Conservation (phyloP, 768 basidiomycete genomes). For the Lentinula boryana region DNA sequence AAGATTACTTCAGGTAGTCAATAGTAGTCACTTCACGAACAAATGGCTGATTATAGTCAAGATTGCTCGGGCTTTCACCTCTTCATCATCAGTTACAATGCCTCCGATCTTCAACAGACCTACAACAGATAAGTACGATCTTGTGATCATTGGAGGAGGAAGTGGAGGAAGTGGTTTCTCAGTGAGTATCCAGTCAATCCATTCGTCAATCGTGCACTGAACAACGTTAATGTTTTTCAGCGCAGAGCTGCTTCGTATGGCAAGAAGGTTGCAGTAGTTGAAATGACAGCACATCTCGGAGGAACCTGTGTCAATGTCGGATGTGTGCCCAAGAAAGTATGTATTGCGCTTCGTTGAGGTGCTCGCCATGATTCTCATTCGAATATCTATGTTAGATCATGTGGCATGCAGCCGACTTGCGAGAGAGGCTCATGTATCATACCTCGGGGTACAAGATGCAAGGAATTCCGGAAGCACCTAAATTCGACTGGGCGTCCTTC, state of each 20-base stretch:
- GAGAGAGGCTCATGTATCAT: constrained; percentile 78
- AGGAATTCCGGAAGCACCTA: constrained; percentile 41
- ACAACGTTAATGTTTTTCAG: constrained; percentile 31
- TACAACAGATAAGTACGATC: constrained; percentile 66
- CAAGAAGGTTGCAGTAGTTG: constrained; percentile 88
- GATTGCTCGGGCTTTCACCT: constrained; percentile 42
- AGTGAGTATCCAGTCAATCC: constrained; percentile 35
- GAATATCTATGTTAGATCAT: constrained; percentile 67
- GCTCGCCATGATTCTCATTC: not conserved
- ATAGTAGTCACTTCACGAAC: not conserved
- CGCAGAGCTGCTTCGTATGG: constrained; percentile 89
- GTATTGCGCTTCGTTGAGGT: constrained; percentile 7
- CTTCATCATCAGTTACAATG: constrained; percentile 44
- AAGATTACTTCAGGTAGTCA: not conserved
- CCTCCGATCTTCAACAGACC: constrained; percentile 63
- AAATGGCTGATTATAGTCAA: constrained; percentile 13
- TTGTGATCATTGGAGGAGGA: constrained; percentile 88
- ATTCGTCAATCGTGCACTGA: not conserved
- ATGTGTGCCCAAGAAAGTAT: constrained; percentile 95
- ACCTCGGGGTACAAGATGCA: constrained; percentile 67
- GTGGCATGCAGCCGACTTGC: constrained; percentile 94
- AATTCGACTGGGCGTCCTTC: constrained; percentile 87
- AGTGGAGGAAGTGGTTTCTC: constrained; percentile 89
- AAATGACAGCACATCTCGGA: constrained; percentile 68
- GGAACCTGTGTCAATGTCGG: constrained; percentile 99